Percentiles rank a stretch among this genome's conserved stretches.
These are phyloP conservation scores for Eucalyptus curtisii DNA, from an alignment of 345 rosid species.

Conservation along the genomic window DNA sequence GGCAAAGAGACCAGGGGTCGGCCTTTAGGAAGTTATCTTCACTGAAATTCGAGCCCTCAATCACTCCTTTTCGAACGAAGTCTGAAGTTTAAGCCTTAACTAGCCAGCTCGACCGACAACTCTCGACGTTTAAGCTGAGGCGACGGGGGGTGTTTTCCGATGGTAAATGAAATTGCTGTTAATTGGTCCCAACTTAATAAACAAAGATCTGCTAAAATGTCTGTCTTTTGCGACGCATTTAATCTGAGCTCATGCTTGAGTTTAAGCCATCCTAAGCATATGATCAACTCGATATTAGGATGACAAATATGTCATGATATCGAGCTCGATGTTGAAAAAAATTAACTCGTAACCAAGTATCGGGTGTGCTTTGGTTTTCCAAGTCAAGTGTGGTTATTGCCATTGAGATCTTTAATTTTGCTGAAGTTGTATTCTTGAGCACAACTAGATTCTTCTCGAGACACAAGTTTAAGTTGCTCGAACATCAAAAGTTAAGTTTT, in stretches of 20 bases:
- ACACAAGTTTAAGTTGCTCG: rapidly evolving
- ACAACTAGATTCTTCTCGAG: not conserved
- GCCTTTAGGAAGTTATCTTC: not conserved
- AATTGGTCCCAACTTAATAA: not conserved
- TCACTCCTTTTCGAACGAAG: not conserved
- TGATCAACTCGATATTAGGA: not conserved
- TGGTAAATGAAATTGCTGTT: not conserved
- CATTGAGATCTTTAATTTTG: no score
- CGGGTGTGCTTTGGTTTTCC: not conserved
- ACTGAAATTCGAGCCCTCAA: not conserved
- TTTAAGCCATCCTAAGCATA: not conserved
- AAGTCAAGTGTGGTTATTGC: not conserved
- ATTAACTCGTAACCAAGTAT: rapidly evolving
- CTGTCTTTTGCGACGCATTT: rapidly evolving
- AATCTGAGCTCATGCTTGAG: not conserved
- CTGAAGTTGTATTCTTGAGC: not conserved
- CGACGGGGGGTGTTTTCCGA: not conserved
- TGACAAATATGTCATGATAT: not conserved
- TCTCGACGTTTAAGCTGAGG: not conserved
- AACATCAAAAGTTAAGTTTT: not conserved
- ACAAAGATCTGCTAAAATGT: not conserved
- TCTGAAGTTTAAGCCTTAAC: not conserved
- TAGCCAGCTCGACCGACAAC: not conserved
- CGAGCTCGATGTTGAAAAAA: not conserved
- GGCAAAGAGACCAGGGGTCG: not conserved